Conservation (phyloP, 768 basidiomycete species). For the Auricularia sp. region DNA sequence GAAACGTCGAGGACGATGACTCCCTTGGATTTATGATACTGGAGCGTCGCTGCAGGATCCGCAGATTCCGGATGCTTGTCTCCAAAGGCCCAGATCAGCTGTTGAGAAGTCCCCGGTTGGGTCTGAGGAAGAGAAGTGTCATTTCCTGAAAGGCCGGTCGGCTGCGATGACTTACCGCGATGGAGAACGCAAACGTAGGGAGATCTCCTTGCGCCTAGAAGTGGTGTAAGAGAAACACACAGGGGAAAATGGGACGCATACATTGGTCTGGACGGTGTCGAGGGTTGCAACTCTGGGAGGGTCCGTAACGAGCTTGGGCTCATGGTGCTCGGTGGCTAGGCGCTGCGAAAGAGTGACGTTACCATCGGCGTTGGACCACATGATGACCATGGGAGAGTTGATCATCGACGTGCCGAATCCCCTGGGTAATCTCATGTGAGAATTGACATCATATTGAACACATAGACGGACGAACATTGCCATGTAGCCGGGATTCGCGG, state of each 20-base stretch:
- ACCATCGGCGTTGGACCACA: conserved; percentile 58
- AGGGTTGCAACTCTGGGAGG: conserved; percentile 44
- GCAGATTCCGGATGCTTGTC: too few species aligned
- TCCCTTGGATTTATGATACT: too few species aligned
- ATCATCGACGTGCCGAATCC: conserved; percentile 51
- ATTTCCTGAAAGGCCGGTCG: too few species aligned
- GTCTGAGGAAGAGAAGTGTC: too few species aligned
- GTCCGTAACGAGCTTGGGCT: conserved; percentile 44
- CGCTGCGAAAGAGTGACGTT: conserved; percentile 59
- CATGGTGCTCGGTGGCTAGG: conserved; percentile 35
- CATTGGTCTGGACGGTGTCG: conserved; percentile 7
- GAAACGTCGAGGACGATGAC: too few species aligned
- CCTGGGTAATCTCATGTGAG: conserved; percentile 21
- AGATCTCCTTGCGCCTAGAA: too few species aligned
- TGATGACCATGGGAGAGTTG: conserved; percentile 57
- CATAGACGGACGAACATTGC: conserved; percentile 15
- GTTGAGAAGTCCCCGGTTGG: too few species aligned
- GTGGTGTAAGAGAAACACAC: too few species aligned
- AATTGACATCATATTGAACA: too few species aligned
- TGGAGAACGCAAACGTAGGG: neutral
- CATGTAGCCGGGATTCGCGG: conserved; percentile 43
- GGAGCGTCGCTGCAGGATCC: too few species aligned
- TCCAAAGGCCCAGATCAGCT: too few species aligned
- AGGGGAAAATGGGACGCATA: neutral
- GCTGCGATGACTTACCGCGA: too few species aligned